phyloP scores from a whole-genome alignment of 2,329 filamentous ascomycete genomes.

The Dryadomyces quercivorus region DNA sequence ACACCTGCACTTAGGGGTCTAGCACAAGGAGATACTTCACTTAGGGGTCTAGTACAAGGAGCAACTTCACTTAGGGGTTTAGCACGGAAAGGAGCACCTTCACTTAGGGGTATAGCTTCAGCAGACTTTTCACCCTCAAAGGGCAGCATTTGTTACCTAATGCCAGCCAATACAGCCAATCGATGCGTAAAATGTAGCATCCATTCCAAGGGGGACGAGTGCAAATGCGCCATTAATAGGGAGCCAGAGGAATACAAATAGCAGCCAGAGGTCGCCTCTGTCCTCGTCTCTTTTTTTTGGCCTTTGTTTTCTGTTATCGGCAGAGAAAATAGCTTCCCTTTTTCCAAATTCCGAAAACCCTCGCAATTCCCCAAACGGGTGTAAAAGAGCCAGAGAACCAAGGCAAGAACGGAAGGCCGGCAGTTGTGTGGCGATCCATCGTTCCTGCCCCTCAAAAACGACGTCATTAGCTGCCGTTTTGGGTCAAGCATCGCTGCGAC shows the following conservation, averaged over 20 bases:
- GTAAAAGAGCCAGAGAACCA: no score
- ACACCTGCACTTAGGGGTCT: constrained; percentile 6
- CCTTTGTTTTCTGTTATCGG: no score
- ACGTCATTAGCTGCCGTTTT: constrained; percentile 1
- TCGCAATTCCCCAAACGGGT: no score
- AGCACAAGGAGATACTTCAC: constrained; percentile 6
- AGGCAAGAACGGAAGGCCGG: not conserved
- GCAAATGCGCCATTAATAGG: no score
- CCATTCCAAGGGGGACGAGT: not conserved
- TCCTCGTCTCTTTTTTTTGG: no score
- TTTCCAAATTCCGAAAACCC: no score
- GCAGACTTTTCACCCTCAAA: not conserved
- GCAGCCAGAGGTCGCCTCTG: no score
- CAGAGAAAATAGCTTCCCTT: no score
- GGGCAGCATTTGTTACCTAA: constrained; percentile 4
- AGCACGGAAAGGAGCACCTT: constrained; percentile 8
- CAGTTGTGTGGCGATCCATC: not conserved
- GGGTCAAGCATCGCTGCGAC: not conserved
- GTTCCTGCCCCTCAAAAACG: not conserved
- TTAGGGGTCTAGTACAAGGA: constrained; percentile 6
- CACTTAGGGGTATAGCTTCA: constrained; percentile 13
- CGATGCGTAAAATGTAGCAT: not conserved
- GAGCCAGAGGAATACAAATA: no score
- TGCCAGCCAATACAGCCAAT: not conserved
- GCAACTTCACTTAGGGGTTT: constrained; percentile 9